A percentile compares a stretch with the other conserved stretches of the same genome.
phyloP scores from a whole-genome alignment of 2,329 filamentous ascomycete species.

The Fonsecaea monophora region DNA sequence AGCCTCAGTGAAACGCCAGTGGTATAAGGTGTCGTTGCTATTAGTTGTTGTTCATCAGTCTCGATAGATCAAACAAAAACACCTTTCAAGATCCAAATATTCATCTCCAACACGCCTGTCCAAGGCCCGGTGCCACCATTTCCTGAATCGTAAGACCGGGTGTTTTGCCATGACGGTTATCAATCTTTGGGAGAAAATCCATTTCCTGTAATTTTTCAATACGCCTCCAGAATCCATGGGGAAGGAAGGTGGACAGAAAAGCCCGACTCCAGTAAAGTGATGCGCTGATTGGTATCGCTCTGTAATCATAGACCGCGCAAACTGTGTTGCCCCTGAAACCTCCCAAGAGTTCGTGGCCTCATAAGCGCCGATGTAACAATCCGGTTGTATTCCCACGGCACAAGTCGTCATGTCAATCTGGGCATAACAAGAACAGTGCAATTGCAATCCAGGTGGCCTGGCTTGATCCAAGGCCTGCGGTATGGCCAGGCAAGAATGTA shows the following conservation, averaged over 20 bases:
- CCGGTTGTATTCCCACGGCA: constrained; percentile 18
- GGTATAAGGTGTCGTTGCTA: constrained; percentile 29
- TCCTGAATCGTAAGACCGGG: constrained; percentile 43
- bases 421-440: constrained; percentile 7
- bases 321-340: constrained; percentile 24
- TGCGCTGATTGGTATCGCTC: constrained; percentile 15
- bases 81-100: background rate
- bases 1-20: constrained; percentile 7
- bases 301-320: constrained; percentile 13
- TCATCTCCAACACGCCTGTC: constrained; percentile 24
- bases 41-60: constrained; percentile 29
- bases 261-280: constrained; percentile 26
- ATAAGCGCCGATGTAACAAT: constrained; percentile 29
- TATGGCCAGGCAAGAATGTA: constrained; percentile 6
- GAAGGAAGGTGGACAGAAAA: constrained; percentile 38
- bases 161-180: constrained; percentile 41
- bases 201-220: constrained; percentile 25
- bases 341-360: constrained; percentile 28
- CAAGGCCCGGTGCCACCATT: constrained; percentile 34
- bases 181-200: constrained; percentile 27
- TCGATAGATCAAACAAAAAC: constrained; percentile 21
- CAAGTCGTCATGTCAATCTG: constrained; percentile 14
- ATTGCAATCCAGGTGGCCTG: constrained; percentile 13
- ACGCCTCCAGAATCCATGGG: constrained; percentile 31
- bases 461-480: constrained; percentile 7